Evolutionary conservation across 495 filamentous ascomycete species (phyloP), one percentile per base, ranked within the genome.

Genomic region (Daldinia childiae): DNA sequence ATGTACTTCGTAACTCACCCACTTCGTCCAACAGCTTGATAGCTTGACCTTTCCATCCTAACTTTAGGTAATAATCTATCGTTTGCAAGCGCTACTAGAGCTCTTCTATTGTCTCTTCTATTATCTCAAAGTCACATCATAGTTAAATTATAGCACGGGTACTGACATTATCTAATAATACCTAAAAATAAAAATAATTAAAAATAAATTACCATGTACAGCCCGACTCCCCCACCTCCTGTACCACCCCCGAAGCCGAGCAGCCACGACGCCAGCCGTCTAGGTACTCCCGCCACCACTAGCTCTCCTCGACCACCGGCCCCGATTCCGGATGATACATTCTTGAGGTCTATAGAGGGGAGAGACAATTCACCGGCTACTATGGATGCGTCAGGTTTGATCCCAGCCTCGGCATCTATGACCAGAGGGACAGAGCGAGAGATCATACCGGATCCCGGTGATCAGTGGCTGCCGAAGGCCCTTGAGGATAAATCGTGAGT

Each of bases 401-500:
- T 74, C 6, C 71, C 69, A 6, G 72, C 74, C 14, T 68, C 52
- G n/a, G 55, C 71, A 14, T 38, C 58, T 51, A 30, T 57, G 30
- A 50, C 45, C 19, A 27, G 58, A 50, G 39, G 57, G 17, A 41
- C 6, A 54, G 58, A 65, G 43, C 64, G 17, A 52, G 67, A 45
- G 71, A 72, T 67, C 11, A 72, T 81, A 36, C 75, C 80, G n/a
- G 85, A 87, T 71, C 85, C 85, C 1, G 86, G 85, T 38, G 84
- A 86, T 34, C 74, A 79, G 27, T 95, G 93, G 90, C 80, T 94
- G 3, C 92, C 92, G 6, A 83, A 84, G 34, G 81, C 89, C 26
- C 81, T 94, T 0, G 84, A 91, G 65, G 91, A 91, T 71, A 94
- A 93, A 82, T 88, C 91, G 91, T 94, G 82, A 41, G 84, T 80